Evolutionary conservation across 345 rosid species (phyloP).

Genomic region (Excoecaria agallocha): DNA sequence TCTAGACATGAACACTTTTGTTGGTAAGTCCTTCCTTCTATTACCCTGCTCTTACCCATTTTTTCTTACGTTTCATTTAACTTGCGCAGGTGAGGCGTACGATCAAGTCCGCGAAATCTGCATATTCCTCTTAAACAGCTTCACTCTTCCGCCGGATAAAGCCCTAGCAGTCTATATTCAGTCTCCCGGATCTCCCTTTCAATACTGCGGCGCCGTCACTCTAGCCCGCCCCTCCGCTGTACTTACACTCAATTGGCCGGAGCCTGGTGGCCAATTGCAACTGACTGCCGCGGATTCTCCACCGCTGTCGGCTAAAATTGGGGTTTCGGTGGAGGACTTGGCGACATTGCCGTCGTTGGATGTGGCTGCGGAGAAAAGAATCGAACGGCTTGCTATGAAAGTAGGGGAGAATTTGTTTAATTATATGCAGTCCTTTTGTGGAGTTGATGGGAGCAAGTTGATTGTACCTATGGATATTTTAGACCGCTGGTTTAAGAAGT

Average conservation of each 20-base stretch:
- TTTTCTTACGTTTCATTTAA: background rate
- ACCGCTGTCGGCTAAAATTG: slow-evolving; percentile 74
- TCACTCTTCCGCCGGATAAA: slow-evolving; percentile 80
- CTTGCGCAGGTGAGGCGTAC: slow-evolving; percentile 66
- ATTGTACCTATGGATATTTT: slow-evolving; percentile 94
- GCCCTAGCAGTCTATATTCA: slow-evolving; percentile 92
- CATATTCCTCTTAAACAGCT: slow-evolving; percentile 72
- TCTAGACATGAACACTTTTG: slow-evolving; percentile 96
- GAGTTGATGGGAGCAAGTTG: slow-evolving; percentile 76
- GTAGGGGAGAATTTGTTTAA: slow-evolving; percentile 94
- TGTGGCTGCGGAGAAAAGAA: slow-evolving; percentile 61
- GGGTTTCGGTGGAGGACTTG: slow-evolving; percentile 76
- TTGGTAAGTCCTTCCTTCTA: slow-evolving; percentile 37
- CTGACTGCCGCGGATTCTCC: slow-evolving; percentile 58
- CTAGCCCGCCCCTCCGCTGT: slow-evolving; percentile 80
- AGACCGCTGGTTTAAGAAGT: slow-evolving; percentile 97
- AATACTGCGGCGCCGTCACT: slow-evolving; percentile 84
- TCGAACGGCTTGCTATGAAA: slow-evolving; percentile 85
- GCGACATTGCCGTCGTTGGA: slow-evolving; percentile 69
- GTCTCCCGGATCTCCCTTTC: slow-evolving; percentile 81
- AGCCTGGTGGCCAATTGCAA: slow-evolving; percentile 64
- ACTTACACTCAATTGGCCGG: slow-evolving; percentile 83
- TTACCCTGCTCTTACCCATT: background rate
- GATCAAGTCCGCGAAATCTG: slow-evolving; percentile 80
- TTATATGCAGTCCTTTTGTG: slow-evolving; percentile 97